Base-by-base conservation (phyloP, 2,329 filamentous ascomycete species). In the Pezicula carpinea region DNA sequence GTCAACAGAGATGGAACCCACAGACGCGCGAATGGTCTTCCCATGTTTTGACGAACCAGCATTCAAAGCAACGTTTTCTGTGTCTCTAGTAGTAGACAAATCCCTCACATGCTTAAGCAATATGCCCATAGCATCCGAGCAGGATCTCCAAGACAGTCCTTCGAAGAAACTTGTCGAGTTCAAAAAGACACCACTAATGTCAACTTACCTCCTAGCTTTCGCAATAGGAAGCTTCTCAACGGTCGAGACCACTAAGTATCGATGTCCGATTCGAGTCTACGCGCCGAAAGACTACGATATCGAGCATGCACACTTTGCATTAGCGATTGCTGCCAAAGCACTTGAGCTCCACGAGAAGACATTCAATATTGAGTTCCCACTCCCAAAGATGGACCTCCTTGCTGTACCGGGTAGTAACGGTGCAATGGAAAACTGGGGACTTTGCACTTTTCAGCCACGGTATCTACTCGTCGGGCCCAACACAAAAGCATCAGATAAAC, bases 381-480 rank as follows among this genome's bases (percentile, higher is more conserved):
- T 87, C 26, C 82, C 84, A 29, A 88, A 88, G 73, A 84, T 87
- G 79, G 84, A 87, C 65, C 84, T 87, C 79, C 76, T 87, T 51
- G 83, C 83, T 32, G 81, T 87, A 60, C 83, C 83, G 6, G 83
- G 85, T 58, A 80, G 76, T 51, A 79, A 80, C 22, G 83, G 83
- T 48, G 83, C 80, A 22, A 87, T 87, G 83, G 83, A 87, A 70
- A 87, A 87, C 62, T 87, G 84, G 83, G 84, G 83, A 57, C 66
- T 86, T 49, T 74, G 87, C 51, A 87, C 82, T 3, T 86, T 85
- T 66, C 75, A 81, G 47, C 76, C 84, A 14, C 79, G 85, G 15
- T 80, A 85, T 56, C 61, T 86, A 36, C 71, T 87, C 31, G 75
- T 85, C 55, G 80, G 85, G 78, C 76, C 42, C 84, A 83, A 68